Base-by-base conservation (phyloP, 2,329 filamentous ascomycete species). In the Penicillium sp. region DNA sequence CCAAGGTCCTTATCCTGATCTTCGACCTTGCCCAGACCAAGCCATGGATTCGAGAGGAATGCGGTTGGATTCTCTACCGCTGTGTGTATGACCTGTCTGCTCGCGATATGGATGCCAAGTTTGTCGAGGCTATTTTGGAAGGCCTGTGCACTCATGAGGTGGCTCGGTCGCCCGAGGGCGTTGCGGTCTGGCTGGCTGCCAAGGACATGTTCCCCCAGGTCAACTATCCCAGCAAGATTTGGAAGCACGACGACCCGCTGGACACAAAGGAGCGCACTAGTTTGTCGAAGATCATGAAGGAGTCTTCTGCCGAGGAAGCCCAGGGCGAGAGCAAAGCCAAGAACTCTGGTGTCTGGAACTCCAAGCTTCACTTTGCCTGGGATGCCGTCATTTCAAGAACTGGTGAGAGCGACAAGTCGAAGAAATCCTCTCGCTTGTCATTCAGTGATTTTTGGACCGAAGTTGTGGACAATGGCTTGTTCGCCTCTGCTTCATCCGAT, bases 311-410 rank as follows among this genome's bases (percentile, higher is more conserved):
- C 6, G 65, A 68, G 0, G 67, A 72, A 24, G 57, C 60, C 3
- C 67, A 72, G 45, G 62, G 68, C 4, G 67, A 68, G 37, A 70
- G 66, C 29, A 65, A 71, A 19, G 66, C 63, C 43, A 72, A 75
- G 56, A 69, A 68, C 4, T 88, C 90, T 59, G 88, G 89, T 19
- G 88, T 86, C 59, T 93, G 91, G 82, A 91, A 87, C 55, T 85
- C 90, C 1, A 90, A 91, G 68, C 80, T 96, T 54, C 90, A 92
- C 67, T 96, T 96, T 71, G 90, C 91, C 0, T 97, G 93, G 95
- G 86, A 90, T 62, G 76, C 93, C 26, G 84, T 97, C 21, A 73
- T 96, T n/a, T 68, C 67, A 21, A 71, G 75, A 33, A 64, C 82
- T n/a, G 70, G 70, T 52, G 63, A 68, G 46, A 57, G 60, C 55